phyloP scores from a whole-genome alignment of 2,329 filamentous ascomycete species.

The Scolecobasidium constrictum region DNA sequence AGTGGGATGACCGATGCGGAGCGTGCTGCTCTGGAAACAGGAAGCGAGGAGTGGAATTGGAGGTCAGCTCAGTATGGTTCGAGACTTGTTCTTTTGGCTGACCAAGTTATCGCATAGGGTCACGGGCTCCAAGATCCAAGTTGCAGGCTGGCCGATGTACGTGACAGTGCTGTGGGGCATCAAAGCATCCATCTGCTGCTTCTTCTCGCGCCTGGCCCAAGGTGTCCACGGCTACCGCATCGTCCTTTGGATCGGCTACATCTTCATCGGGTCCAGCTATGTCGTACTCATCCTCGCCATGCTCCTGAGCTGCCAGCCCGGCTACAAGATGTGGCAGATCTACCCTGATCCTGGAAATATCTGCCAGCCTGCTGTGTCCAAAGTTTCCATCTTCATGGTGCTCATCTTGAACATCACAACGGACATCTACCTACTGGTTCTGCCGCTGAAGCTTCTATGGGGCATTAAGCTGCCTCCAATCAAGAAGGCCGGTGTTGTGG shows the following conservation, averaged over 20 bases:
- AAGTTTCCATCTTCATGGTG: slow-evolving; percentile 11
- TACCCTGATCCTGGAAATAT: slow-evolving; percentile 45
- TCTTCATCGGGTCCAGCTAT: slow-evolving; percentile 38
- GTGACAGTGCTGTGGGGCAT: slow-evolving; percentile 41
- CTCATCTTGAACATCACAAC: slow-evolving; percentile 42
- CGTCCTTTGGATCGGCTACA: slow-evolving; percentile 38
- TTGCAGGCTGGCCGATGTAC: slow-evolving; percentile 45
- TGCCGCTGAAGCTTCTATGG: slow-evolving; percentile 41
- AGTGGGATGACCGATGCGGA: too few relatives aligned
- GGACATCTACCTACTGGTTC: slow-evolving; percentile 49
- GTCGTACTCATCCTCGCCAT: slow-evolving; percentile 39
- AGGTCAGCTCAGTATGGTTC: too few relatives aligned
- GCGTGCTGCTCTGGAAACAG: too few relatives aligned
- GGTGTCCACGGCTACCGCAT: slow-evolving; percentile 18
- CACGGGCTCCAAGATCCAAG: slow-evolving; percentile 41
- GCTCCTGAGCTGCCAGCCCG: slow-evolving; percentile 41
- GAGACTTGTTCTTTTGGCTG: too few relatives aligned
- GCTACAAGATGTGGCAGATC: slow-evolving; percentile 48
- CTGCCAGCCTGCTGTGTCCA: slow-evolving; percentile 12
- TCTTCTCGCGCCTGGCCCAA: slow-evolving; percentile 45
- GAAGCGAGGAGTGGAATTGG: too few relatives aligned
- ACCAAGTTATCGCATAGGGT: too few relatives aligned
- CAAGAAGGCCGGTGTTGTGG: slow-evolving; percentile 41
- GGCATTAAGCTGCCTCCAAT: slow-evolving; percentile 21
- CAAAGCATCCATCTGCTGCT: slow-evolving; percentile 45